Evolutionary conservation across 495 filamentous ascomycete species (phyloP).

Genomic region (Hyaloscypha hepaticicola): DNA sequence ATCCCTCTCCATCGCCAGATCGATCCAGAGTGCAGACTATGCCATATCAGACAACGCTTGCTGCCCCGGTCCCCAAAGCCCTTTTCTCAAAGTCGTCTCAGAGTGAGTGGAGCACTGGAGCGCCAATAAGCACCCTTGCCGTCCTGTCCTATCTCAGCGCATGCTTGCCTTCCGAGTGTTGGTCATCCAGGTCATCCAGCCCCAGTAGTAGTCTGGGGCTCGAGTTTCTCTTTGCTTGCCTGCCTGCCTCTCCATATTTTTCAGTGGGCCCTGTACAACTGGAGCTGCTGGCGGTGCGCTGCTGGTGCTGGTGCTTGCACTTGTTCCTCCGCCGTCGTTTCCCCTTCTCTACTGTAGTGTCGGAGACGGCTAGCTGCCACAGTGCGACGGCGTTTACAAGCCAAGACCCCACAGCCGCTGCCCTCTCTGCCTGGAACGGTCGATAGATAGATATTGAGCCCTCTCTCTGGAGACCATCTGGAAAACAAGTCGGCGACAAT

Average conservation of each 20-base stretch:
- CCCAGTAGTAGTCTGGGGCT: neutral
- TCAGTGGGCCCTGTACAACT: conserved; percentile 9
- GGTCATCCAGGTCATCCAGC: conserved; percentile 28
- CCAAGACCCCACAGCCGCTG: conserved; percentile 13
- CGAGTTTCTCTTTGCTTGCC: neutral
- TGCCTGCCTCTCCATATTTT: conserved; percentile 15
- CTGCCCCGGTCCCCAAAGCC: conserved; percentile 15
- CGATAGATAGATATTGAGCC: neutral
- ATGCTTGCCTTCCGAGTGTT: conserved; percentile 25
- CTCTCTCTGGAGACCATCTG: neutral
- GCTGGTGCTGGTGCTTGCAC: neutral
- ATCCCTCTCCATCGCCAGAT: conserved; percentile 2
- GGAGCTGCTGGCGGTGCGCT: neutral
- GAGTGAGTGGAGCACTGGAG: conserved; percentile 16
- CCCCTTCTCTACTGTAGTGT: conserved; percentile 21
- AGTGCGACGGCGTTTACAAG: conserved; percentile 18
- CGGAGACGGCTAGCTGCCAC: conserved; percentile 22
- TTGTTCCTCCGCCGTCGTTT: neutral
- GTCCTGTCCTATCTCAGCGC: conserved; percentile 11
- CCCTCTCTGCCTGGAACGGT: neutral
- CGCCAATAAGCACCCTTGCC: conserved; percentile 17
- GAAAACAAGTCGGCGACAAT: neutral
- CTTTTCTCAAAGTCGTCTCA: conserved; percentile 20
- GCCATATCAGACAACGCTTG: conserved; percentile 21
- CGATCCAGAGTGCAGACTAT: conserved; percentile 16